Percentiles rank a stretch among this genome's conserved stretches.
These are phyloP conservation scores for Boletus coccyginus DNA, from an alignment of 768 basidiomycete genomes.

Conservation along the genomic window DNA sequence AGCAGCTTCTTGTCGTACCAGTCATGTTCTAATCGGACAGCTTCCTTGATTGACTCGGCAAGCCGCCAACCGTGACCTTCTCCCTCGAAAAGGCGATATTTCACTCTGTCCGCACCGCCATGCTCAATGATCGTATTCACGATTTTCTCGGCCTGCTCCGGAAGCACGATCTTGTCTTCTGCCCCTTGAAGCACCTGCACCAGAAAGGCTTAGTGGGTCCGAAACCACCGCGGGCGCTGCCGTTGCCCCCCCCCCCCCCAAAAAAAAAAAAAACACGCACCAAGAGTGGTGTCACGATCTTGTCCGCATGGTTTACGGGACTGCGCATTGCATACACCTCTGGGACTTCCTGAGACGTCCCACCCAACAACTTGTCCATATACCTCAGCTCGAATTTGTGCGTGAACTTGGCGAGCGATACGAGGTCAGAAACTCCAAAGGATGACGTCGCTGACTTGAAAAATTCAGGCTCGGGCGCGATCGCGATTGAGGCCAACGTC, in stretches of 20 bases:
- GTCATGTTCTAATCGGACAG: slow-evolving; percentile 33
- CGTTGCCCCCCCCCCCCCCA: no score
- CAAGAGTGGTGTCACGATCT: slow-evolving; percentile 61
- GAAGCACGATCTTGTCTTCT: slow-evolving; percentile 62
- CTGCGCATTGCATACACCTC: slow-evolving; percentile 59
- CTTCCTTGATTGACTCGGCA: slow-evolving; percentile 34
- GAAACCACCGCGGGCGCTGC: neutral
- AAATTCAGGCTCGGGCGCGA: slow-evolving; percentile 38
- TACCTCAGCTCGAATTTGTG: slow-evolving; percentile 73
- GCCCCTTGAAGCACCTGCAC: slow-evolving; percentile 67
- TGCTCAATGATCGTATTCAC: slow-evolving; percentile 24
- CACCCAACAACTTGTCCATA: slow-evolving; percentile 62
- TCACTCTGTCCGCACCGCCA: slow-evolving; percentile 26
- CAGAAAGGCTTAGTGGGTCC: slow-evolving; percentile 8
- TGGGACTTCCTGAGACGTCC: slow-evolving; percentile 48
- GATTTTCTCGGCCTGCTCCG: slow-evolving; percentile 50
- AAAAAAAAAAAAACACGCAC: slow-evolving; percentile 37
- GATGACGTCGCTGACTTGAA: slow-evolving; percentile 61
- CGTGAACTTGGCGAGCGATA: slow-evolving; percentile 53
- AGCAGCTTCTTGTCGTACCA: slow-evolving; percentile 33
- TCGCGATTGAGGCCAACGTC: slow-evolving; percentile 47
- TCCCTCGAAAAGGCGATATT: slow-evolving; percentile 41
- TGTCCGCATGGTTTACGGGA: slow-evolving; percentile 58
- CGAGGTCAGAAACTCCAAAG: slow-evolving; percentile 71
- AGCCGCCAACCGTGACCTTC: slow-evolving; percentile 44